phyloP scores from a whole-genome alignment of 2,329 filamentous ascomycete genomes.

The Talaromyces piceae region DNA sequence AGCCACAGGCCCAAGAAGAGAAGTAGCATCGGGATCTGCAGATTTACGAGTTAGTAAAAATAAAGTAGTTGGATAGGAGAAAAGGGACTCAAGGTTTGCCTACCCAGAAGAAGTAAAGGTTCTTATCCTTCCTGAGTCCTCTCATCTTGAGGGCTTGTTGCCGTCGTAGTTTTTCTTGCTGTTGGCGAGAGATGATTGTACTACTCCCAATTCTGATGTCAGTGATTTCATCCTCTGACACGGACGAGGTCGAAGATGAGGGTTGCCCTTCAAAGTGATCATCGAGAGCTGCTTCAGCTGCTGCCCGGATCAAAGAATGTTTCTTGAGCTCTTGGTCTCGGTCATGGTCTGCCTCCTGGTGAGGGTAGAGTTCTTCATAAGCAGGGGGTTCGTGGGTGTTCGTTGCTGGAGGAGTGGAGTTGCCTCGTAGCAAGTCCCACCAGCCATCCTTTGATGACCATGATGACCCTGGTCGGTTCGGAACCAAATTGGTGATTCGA shows the following conservation, averaged over 20 bases:
- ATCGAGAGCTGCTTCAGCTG: constrained; percentile 38
- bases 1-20: constrained; percentile 40
- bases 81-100: constrained; percentile 16
- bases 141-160: constrained; percentile 44
- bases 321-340: constrained; percentile 33
- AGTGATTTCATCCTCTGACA: constrained; percentile 22
- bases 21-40: constrained; percentile 41
- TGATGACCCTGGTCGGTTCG: constrained; percentile 53
- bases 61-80: neutral
- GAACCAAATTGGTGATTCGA: constrained; percentile 64
- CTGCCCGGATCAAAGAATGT: constrained; percentile 35
- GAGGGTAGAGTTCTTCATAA: constrained; percentile 71
- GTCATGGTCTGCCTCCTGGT: constrained; percentile 28
- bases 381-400: constrained; percentile 56
- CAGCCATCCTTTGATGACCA: constrained; percentile 43
- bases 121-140: constrained; percentile 42
- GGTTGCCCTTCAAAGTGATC: constrained; percentile 36
- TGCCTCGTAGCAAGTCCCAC: constrained; percentile 59
- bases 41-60: neutral
- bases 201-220: constrained; percentile 38
- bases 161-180: constrained; percentile 40
- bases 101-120: constrained; percentile 50
- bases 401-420: constrained; percentile 29
- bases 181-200: constrained; percentile 34
- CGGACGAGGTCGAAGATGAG: constrained; percentile 13